Conservation (phyloP, 306 rosid species). For the Vigna mungo region DNA sequence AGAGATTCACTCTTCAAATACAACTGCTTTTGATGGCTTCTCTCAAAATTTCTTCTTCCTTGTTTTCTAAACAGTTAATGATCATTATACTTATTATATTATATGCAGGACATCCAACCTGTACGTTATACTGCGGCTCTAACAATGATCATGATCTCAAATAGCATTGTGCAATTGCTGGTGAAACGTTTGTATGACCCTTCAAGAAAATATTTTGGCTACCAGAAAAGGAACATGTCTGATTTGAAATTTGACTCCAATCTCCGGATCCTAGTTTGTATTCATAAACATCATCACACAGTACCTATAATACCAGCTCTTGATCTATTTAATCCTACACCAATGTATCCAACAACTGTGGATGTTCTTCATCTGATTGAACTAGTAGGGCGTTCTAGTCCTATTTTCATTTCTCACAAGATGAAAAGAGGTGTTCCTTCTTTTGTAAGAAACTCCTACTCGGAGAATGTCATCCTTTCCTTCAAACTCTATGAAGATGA, state of each 20-base stretch:
- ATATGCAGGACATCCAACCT: slow-evolving; percentile 33
- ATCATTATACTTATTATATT: too few relatives aligned
- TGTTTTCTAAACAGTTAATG: not conserved
- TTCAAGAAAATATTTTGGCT: slow-evolving; percentile 55
- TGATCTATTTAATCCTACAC: slow-evolving; percentile 48
- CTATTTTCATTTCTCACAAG: slow-evolving; percentile 56
- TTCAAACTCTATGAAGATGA: slow-evolving; percentile 44
- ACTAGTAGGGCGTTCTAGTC: slow-evolving; percentile 51
- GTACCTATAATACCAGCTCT: slow-evolving; percentile 44
- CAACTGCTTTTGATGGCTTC: too few relatives aligned
- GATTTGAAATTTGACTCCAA: slow-evolving; percentile 39
- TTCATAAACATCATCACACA: slow-evolving; percentile 53
- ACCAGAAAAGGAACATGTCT: slow-evolving; percentile 50
- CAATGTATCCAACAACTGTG: slow-evolving; percentile 32
- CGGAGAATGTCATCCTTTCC: slow-evolving; percentile 46
- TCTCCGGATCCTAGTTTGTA: slow-evolving; percentile 47
- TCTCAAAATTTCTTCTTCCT: too few relatives aligned
- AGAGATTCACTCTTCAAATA: not conserved
- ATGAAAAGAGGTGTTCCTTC: slow-evolving; percentile 24
- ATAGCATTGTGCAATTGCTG: slow-evolving; percentile 25
- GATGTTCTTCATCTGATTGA: slow-evolving; percentile 62
- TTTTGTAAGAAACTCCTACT: slow-evolving; percentile 37
- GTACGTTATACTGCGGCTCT: not conserved
- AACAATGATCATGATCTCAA: slow-evolving; percentile 13
- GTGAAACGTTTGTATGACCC: slow-evolving; percentile 59